A percentile compares a stretch with the other conserved stretches of the same genome.
Conservation (phyloP, 2,329 filamentous ascomycete species). For the Fusarium cicatricum region DNA sequence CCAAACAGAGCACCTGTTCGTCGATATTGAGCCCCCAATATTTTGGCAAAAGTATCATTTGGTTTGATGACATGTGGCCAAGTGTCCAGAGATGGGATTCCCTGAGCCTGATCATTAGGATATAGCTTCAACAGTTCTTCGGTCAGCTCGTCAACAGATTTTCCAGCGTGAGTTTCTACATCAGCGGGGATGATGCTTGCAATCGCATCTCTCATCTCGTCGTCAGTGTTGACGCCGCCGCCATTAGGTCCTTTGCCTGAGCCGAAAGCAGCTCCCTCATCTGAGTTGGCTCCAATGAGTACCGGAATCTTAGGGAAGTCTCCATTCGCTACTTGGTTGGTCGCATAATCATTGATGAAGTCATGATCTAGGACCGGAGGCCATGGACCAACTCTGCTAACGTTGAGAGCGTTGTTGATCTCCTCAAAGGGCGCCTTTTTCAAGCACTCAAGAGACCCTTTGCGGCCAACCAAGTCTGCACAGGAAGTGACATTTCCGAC, state of each 20-base stretch:
- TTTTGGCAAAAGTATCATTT: constrained; percentile 35
- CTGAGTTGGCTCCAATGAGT: constrained; percentile 48
- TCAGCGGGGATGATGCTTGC: constrained; percentile 9
- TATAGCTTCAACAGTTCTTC: constrained; percentile 40
- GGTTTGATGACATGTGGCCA: constrained; percentile 45
- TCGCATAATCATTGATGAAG: constrained; percentile 45
- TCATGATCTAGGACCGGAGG: constrained; percentile 48
- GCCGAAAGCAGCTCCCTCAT: constrained; percentile 43
- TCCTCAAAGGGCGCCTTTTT: constrained; percentile 42
- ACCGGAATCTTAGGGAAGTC: constrained; percentile 48
- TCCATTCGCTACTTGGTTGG: constrained; percentile 44
- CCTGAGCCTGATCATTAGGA: constrained; percentile 46
- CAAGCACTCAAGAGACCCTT: constrained; percentile 41
- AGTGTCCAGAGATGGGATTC: constrained; percentile 46
- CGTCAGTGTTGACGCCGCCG: constrained; percentile 40
- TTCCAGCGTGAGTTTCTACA: constrained; percentile 29
- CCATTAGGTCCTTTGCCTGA: constrained; percentile 25
- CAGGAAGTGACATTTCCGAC: constrained; percentile 41
- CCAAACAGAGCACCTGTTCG: constrained; percentile 44
- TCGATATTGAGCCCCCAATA: constrained; percentile 43
- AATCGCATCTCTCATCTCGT: constrained; percentile 38
- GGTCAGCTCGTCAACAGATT: constrained; percentile 33
- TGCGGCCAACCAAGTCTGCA: constrained; percentile 30
- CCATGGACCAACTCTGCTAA: constrained; percentile 17
- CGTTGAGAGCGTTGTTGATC: constrained; percentile 33